A percentile compares a stretch with the other conserved stretches of the same genome.
Evolutionary conservation across 805 yeast species (phyloP).

Genomic region (Nakazawaea anatomiae): DNA sequence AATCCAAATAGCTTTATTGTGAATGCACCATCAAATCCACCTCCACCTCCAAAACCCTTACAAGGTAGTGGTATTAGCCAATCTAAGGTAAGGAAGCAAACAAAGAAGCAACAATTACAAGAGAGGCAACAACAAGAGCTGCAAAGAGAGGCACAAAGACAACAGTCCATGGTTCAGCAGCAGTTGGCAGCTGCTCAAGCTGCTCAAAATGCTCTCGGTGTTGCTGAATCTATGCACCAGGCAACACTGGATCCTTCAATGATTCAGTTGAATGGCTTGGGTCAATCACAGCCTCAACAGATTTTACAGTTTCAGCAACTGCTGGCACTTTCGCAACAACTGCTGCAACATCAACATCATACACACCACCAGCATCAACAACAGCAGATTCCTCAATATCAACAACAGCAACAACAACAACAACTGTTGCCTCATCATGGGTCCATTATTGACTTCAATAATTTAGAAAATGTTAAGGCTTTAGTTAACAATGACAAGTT

Average conservation of each 20-base stretch:
- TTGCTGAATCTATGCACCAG: slow-evolving; percentile 9
- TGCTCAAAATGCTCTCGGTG: slow-evolving; percentile 4
- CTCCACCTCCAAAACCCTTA: slow-evolving; percentile 4
- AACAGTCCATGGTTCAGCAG: slow-evolving; percentile 1
- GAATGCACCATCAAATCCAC: slow-evolving; percentile 4
- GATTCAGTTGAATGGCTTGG: slow-evolving; percentile 10
- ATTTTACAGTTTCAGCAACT: slow-evolving; percentile 9
- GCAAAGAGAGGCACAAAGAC: slow-evolving; percentile 6
- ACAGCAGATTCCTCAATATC: not conserved
- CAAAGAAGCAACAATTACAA: slow-evolving; percentile 3
- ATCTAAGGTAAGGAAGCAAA: slow-evolving; percentile 3
- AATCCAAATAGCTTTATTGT: slow-evolving; percentile 9
- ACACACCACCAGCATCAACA: slow-evolving; percentile 7
- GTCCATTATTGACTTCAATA: slow-evolving; percentile 8
- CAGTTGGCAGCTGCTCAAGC: slow-evolving; percentile 5
- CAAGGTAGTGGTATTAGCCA: not conserved
- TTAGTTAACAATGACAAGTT: slow-evolving; percentile 9
- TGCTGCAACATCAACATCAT: slow-evolving; percentile 6
- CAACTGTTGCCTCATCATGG: slow-evolving; percentile 6
- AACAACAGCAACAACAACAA: slow-evolving; percentile 5
- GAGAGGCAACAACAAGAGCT: not conserved
- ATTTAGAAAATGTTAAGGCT: slow-evolving; percentile 6
- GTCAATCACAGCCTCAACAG: slow-evolving; percentile 8
- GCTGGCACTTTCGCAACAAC: slow-evolving; percentile 6
- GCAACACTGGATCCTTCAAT: slow-evolving; percentile 9